Conservation (phyloP, 2,329 filamentous ascomycete species). For the Aureobasidium sp. region DNA sequence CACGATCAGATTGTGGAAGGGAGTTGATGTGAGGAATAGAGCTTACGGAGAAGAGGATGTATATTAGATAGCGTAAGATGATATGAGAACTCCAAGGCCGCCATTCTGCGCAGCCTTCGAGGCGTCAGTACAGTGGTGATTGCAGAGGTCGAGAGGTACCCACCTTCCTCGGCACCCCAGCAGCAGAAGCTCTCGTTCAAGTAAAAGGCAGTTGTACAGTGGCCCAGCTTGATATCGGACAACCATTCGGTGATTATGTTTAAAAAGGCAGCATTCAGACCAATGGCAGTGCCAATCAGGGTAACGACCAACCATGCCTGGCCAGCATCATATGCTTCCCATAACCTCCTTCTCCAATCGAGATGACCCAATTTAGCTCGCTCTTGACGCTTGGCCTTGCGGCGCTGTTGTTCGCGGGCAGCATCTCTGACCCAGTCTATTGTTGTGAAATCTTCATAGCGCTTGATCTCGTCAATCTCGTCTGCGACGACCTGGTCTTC, state of each 20-base stretch:
- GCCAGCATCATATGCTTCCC: conserved; percentile 87
- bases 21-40: conserved; percentile 39
- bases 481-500: conserved; percentile 73
- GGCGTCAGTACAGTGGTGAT: conserved; percentile 35
- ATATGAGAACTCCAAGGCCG: conserved; percentile 75
- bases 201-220: conserved; percentile 93
- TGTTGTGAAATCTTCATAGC: conserved; percentile 97
- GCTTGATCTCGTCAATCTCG: conserved; percentile 95
- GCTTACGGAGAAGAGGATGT: conserved; percentile 65
- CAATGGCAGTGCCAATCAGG: conserved; percentile 85
- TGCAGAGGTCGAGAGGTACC: conserved; percentile 34
- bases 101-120: conserved; percentile 69
- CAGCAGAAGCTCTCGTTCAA: conserved; percentile 97
- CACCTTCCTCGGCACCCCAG: conserved; percentile 79
- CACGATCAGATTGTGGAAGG: not conserved
- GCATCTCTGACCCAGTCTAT: conserved; percentile 99
- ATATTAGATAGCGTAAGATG: conserved; percentile 77
- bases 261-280: conserved; percentile 82
- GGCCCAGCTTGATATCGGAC: conserved; percentile 89
- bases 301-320: conserved; percentile 98
- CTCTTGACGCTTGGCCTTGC: conserved; percentile 67
- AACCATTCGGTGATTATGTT: conserved; percentile 98
- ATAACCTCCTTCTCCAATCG: conserved; percentile 74
- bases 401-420: conserved; percentile 76
- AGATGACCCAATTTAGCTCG: conserved; percentile 62